A percentile compares a stretch with the other conserved stretches of the same genome.
Evolutionary conservation across 176 grass and related monocot species (phyloP).

Genomic region (Oryza australiensis): DNA sequence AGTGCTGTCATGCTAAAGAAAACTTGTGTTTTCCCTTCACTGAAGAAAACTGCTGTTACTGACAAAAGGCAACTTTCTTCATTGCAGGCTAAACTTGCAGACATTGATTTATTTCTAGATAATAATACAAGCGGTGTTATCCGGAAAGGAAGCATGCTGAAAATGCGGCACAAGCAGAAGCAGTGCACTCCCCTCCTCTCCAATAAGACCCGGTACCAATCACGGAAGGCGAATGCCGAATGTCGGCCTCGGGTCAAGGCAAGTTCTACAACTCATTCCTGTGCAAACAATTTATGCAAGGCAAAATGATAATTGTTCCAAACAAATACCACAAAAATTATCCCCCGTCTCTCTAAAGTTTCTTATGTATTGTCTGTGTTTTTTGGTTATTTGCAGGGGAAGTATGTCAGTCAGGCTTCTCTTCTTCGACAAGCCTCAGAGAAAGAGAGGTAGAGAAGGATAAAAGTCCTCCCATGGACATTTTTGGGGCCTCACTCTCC

Average conservation of each 20-base stretch:
- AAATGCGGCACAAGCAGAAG: conserved; percentile 84
- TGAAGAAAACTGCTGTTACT: background rate
- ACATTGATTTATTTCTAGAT: conserved; percentile 61
- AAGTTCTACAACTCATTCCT: conserved; percentile 44
- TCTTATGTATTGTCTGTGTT: background rate
- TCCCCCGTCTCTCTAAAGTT: background rate
- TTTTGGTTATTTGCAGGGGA: conserved; percentile 61
- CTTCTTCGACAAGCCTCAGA: conserved; percentile 50
- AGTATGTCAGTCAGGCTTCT: conserved; percentile 77
- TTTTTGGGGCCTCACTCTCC: conserved; percentile 14
- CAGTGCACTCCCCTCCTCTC: conserved; percentile 58
- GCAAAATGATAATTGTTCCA: background rate
- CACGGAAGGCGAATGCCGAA: conserved; percentile 59
- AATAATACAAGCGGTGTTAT: conserved; percentile 43
- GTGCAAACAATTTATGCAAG: background rate
- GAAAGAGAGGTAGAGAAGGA: conserved; percentile 45
- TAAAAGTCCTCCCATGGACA: background rate
- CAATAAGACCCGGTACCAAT: conserved; percentile 80
- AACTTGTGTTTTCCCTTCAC: background rate
- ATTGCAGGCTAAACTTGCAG: conserved; percentile 54
- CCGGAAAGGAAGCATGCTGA: conserved; percentile 55
- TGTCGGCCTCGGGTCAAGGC: conserved; percentile 89
- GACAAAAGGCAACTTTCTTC: background rate
- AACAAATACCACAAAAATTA: background rate
- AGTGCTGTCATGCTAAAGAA: background rate